Base-by-base conservation (phyloP, 768 basidiomycete genomes). In the Rhodotorula toruloides region DNA sequence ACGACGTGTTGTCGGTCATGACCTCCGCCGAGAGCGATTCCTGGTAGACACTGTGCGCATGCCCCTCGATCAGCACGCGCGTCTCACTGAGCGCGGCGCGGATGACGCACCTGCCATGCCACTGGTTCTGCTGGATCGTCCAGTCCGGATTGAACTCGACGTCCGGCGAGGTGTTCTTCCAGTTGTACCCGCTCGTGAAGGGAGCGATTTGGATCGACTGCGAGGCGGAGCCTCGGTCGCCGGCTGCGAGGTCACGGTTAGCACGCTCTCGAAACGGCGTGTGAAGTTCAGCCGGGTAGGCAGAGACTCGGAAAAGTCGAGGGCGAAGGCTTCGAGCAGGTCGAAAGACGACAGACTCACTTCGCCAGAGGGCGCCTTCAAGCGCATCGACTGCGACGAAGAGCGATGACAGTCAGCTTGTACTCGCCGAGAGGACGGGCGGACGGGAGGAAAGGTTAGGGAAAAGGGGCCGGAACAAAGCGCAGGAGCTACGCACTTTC, bases 131-230 rank as follows among this genome's bases (percentile, higher is more conserved):
- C 34, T 50, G 46, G 47, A 65, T 71, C 31, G 50, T 55, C 65
- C 65, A 67, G 11, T 61, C 67, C 7, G 78, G 50, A 72, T 81
- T 83, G 69, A 89, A 79, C 6, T 81, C 80, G 11, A 84, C 82
- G 31, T 81, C 81, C 2, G 85, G 79, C 16, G 82, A 73, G 9
- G 77, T 74, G 65, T 84, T 83, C 73, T 81, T 79, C 76, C 84
- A 87, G 43, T 82, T 62, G 76, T 88, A 91, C 34, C 83, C 73
- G 68, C 82, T 79, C 74, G 91, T 85, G 60, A 68, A 70, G 11
- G 63, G 68, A 8, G 72, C 74, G 32, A 74, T 42, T 77, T 93
- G 91, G 74, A 83, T 83, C 71, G 85, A 87, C 78, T 93, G 91
- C 3, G 89, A 90, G 4, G 86, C 87, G 72, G 80, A 44, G 84